Conservation (phyloP, 2,329 filamentous ascomycete genomes). For the Fusarium redolens region DNA sequence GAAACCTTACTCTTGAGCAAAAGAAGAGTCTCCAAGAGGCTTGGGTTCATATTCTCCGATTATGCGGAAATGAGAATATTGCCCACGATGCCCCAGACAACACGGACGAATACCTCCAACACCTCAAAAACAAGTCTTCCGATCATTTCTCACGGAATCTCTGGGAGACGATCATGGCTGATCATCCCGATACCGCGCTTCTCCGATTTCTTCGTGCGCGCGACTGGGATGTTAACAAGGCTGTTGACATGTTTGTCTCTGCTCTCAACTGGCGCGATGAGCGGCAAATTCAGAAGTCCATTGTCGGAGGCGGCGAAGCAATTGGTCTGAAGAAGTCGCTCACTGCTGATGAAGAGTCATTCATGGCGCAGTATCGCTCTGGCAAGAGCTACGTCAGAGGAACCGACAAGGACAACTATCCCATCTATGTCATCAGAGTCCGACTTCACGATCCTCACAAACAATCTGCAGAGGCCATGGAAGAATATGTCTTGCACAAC, state of each 20-base stretch:
- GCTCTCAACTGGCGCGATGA: constrained; percentile 53
- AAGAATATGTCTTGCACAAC: constrained; percentile 53
- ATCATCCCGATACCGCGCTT: constrained; percentile 53
- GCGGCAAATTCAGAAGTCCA: constrained; percentile 48
- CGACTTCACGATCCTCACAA: constrained; percentile 43
- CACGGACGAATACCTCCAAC: constrained; percentile 3
- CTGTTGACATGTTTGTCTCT: constrained; percentile 53
- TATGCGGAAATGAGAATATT: constrained; percentile 16
- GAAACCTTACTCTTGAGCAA: constrained; percentile 33
- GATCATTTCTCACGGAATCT: constrained; percentile 21
- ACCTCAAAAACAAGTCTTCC: constrained; percentile 21
- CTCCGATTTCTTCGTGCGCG: constrained; percentile 56
- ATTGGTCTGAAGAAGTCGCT: constrained; percentile 41
- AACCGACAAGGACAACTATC: constrained; percentile 49
- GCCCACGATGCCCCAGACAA: not conserved
- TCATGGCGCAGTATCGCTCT: constrained; percentile 51
- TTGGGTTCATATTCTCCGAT: constrained; percentile 34
- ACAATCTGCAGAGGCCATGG: constrained; percentile 50
- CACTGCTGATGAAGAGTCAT: constrained; percentile 47
- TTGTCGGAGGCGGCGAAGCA: constrained; percentile 50
- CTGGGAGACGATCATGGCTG: constrained; percentile 31
- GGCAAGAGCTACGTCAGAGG: constrained; percentile 55
- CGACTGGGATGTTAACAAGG: constrained; percentile 55
- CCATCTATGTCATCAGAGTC: constrained; percentile 52
- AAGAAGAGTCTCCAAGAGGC: constrained; percentile 28